Evolutionary conservation across 768 basidiomycete genomes (phyloP).

Genomic region (Hirschioporus abietinus): DNA sequence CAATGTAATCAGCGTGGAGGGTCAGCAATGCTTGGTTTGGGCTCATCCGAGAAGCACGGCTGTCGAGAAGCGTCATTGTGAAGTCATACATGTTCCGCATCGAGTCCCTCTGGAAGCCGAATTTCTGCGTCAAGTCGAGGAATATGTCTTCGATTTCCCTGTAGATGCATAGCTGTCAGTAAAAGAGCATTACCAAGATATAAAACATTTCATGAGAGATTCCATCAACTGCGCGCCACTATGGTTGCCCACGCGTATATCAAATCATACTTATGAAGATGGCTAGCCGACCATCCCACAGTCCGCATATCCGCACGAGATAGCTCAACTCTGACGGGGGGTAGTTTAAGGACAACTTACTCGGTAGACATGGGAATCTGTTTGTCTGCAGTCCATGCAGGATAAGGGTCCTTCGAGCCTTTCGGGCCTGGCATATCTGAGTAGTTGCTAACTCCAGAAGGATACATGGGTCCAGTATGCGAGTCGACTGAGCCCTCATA

Average conservation of each 20-base stretch:
- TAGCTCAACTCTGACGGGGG: background rate
- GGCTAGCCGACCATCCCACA: background rate
- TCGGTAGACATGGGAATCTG: constrained; percentile 96
- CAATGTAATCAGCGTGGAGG: constrained; percentile 97
- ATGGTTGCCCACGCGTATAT: background rate
- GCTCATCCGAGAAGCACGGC: constrained; percentile 95
- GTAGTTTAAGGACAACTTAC: constrained; percentile 12
- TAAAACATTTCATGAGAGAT: background rate
- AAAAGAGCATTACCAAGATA: background rate
- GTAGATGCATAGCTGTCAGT: background rate
- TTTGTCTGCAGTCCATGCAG: constrained; percentile 90
- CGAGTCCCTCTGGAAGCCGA: constrained; percentile 94
- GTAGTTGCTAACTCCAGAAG: constrained; percentile 16
- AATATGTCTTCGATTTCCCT: constrained; percentile 96
- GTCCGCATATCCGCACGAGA: background rate
- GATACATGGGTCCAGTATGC: constrained; percentile 19
- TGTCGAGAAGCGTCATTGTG: constrained; percentile 96
- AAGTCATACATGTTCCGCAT: constrained; percentile 99
- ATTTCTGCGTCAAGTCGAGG: constrained; percentile 96
- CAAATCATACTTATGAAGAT: background rate
- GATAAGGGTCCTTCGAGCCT: constrained; percentile 62
- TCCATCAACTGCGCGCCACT: background rate
- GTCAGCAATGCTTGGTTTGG: constrained; percentile 95
- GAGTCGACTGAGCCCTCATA: constrained; percentile 31
- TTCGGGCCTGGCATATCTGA: constrained; percentile 11